Conservation (phyloP, 176 grass and related monocot species). For the Bothriochloa decipiens region DNA sequence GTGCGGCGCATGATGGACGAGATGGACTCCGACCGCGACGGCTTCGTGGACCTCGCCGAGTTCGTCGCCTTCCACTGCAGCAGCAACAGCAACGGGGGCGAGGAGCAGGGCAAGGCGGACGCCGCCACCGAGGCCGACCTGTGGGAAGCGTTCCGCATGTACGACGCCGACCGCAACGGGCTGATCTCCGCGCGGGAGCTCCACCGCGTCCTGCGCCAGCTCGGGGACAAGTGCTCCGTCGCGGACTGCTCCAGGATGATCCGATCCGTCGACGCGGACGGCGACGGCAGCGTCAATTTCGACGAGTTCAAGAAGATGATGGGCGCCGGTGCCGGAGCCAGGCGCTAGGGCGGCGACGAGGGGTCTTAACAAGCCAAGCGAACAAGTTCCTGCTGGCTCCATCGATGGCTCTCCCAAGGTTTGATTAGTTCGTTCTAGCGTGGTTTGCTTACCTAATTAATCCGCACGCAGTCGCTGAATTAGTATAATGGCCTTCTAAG, state of each 20-base stretch:
- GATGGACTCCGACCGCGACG: conserved; percentile 71
- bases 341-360: background rate
- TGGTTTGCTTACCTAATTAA: background rate
- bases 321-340: conserved; percentile 23
- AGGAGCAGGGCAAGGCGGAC: background rate
- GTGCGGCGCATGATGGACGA: conserved; percentile 73
- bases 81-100: background rate
- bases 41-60: conserved; percentile 69
- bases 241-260: conserved; percentile 70
- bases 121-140: conserved; percentile 49
- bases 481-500: background rate
- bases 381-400: background rate
- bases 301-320: conserved; percentile 80
- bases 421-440: background rate
- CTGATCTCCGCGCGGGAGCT: conserved; percentile 62
- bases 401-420: background rate
- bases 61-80: conserved; percentile 59
- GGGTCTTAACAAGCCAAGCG: background rate
- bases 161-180: conserved; percentile 63
- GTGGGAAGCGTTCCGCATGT: conserved; percentile 59
- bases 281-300: conserved; percentile 62
- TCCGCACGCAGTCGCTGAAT: background rate
- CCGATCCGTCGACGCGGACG: conserved; percentile 58
- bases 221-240: conserved; percentile 72
- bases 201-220: conserved; percentile 54